phyloP scores from a whole-genome alignment of 1,284 basidiomycete species.

The Kwoniella shivajii region DNA sequence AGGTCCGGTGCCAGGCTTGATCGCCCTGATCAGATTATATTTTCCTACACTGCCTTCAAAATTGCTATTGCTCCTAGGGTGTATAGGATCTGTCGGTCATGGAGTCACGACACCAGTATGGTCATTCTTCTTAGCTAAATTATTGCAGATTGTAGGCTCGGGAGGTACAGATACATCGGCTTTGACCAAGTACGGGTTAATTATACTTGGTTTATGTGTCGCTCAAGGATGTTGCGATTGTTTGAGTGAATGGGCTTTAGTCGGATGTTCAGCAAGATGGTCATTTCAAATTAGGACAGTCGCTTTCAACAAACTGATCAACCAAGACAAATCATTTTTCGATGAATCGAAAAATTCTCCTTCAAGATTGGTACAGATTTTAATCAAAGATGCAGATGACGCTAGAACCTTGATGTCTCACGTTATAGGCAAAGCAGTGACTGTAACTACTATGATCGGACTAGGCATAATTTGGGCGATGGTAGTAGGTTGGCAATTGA shows the following conservation, averaged over 20 bases:
- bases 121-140: constrained; percentile 80
- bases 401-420: constrained; percentile 75
- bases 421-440: constrained; percentile 70
- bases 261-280: constrained; percentile 75
- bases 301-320: constrained; percentile 66
- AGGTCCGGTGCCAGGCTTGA: constrained; percentile 49
- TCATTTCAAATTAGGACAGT: constrained; percentile 66
- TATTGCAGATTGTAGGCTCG: constrained; percentile 76
- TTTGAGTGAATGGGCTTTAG: constrained; percentile 74
- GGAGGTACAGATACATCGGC: constrained; percentile 65
- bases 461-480: constrained; percentile 88
- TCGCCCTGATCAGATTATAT: constrained; percentile 62
- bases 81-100: constrained; percentile 66
- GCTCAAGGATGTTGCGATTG: constrained; percentile 74
- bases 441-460: constrained; percentile 77
- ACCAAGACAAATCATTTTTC: constrained; percentile 90
- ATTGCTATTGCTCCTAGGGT: constrained; percentile 66
- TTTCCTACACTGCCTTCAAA: constrained; percentile 79
- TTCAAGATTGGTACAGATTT: constrained; percentile 69
- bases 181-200: constrained; percentile 58
- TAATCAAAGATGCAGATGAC: constrained; percentile 92
- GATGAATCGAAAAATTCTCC: constrained; percentile 70
- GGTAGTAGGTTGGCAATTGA: constrained; percentile 86
- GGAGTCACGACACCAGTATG: constrained; percentile 89
- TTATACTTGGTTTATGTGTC: constrained; percentile 68